Conservation (phyloP, 2,329 filamentous ascomycete species). For the Aspergillus hortae region DNA sequence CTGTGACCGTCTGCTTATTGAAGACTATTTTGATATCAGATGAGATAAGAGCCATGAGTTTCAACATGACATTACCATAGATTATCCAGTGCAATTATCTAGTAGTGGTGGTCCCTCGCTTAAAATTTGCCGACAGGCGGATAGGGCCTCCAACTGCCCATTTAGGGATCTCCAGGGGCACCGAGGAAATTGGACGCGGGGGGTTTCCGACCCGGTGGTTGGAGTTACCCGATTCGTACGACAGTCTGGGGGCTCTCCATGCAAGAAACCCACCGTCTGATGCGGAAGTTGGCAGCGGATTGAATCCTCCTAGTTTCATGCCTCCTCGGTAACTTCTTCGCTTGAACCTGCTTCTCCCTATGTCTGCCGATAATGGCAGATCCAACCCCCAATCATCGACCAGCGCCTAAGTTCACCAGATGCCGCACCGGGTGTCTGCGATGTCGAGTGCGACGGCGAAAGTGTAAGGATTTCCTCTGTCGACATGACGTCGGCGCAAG, state of each 20-base stretch:
- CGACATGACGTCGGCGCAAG: not conserved
- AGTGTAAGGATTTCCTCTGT: constrained; percentile 36
- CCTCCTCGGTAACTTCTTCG: not conserved
- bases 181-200: not conserved
- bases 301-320: not conserved
- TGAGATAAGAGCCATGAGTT: too few relatives aligned
- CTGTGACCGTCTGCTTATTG: too few relatives aligned
- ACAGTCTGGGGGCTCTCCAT: not conserved
- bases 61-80: not conserved
- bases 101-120: not conserved
- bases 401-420: constrained; percentile 12
- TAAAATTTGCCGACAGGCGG: not conserved
- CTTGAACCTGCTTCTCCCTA: not conserved
- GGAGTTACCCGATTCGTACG: not conserved
- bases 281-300: not conserved
- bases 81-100: too few relatives aligned
- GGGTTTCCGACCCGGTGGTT: not conserved
- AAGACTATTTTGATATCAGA: too few relatives aligned
- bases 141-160: not conserved
- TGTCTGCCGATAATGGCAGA: constrained; percentile 1
- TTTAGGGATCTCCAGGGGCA: not conserved
- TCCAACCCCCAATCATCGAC: not conserved
- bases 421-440: constrained; percentile 47
- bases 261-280: not conserved
- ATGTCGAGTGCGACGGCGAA: constrained; percentile 48